Evolutionary conservation across 192 early-diverging fungal genomes (phyloP).

Genomic region (Backusella liffmaniae): DNA sequence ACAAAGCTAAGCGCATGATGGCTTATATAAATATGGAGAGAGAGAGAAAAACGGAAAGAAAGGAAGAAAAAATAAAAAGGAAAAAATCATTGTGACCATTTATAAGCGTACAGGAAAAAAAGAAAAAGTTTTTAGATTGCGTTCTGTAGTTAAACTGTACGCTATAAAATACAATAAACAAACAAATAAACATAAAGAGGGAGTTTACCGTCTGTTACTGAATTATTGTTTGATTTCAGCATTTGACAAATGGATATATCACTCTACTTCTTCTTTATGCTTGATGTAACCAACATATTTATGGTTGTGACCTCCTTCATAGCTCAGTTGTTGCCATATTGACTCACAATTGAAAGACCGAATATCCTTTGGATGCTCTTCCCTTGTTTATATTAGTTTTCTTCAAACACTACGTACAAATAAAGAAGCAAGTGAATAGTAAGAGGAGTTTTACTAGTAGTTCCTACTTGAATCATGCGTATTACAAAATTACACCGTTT

Average conservation of each 20-base stretch:
- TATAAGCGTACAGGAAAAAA: not conserved
- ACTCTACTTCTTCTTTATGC: not conserved
- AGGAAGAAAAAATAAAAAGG: not conserved
- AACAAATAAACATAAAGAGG: not conserved
- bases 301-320: not conserved
- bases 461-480: not conserved
- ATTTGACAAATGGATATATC: not conserved
- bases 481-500: not conserved
- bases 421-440: not conserved
- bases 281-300: not conserved
- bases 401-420: not conserved
- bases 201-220: not conserved
- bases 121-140: not conserved
- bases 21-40: not conserved
- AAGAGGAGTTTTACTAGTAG: not conserved
- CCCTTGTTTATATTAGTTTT: not conserved
- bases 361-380: not conserved
- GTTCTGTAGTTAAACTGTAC: not conserved
- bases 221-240: not conserved
- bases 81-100: not conserved
- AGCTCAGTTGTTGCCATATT: not conserved
- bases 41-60: not conserved
- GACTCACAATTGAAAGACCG: not conserved
- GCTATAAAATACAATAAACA: not conserved
- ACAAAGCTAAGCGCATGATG: not conserved